These are phyloP conservation scores for Cyberlindnera japonica DNA, from an alignment of 805 yeast species.

Conservation along the genomic window DNA sequence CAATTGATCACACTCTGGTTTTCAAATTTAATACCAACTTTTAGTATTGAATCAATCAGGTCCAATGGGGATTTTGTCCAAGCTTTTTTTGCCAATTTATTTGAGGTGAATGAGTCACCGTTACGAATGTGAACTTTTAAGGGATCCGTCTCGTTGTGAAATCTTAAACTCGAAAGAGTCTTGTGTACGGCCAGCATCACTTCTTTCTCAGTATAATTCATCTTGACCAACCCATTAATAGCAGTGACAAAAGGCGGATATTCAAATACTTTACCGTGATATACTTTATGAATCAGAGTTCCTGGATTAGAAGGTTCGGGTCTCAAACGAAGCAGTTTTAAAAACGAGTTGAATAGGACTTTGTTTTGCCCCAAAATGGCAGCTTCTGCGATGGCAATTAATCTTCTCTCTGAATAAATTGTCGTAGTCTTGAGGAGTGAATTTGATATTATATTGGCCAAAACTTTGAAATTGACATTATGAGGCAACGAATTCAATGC, in stretches of 20 bases:
- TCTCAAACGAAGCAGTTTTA: slow-evolving; percentile 7
- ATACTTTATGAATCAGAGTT: slow-evolving; percentile 5
- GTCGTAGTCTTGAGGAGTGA: neutral
- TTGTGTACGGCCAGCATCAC: slow-evolving; percentile 8
- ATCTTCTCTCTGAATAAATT: neutral
- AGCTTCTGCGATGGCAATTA: slow-evolving; percentile 2
- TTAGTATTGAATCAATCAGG: slow-evolving; percentile 9
- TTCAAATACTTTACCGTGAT: slow-evolving; percentile 1
- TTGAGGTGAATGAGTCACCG: neutral
- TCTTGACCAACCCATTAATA: slow-evolving; percentile 5
- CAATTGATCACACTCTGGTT: slow-evolving; percentile 12
- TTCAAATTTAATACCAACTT: slow-evolving; percentile 8
- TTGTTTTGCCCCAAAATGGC: slow-evolving; percentile 9
- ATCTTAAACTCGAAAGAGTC: neutral
- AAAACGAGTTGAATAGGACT: slow-evolving; percentile 3
- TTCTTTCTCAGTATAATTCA: slow-evolving; percentile 5
- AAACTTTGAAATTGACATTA: slow-evolving; percentile 12
- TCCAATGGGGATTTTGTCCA: slow-evolving; percentile 13
- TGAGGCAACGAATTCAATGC: slow-evolving; percentile 1
- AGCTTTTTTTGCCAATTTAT: neutral
- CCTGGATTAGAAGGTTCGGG: slow-evolving; percentile 5
- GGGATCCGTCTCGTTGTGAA: neutral
- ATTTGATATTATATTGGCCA: slow-evolving; percentile 3
- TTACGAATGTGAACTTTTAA: slow-evolving; percentile 1
- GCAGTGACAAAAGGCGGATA: slow-evolving; percentile 3